Evolutionary conservation across 2,329 filamentous ascomycete species (phyloP).

Genomic region (Xylaria sp.): DNA sequence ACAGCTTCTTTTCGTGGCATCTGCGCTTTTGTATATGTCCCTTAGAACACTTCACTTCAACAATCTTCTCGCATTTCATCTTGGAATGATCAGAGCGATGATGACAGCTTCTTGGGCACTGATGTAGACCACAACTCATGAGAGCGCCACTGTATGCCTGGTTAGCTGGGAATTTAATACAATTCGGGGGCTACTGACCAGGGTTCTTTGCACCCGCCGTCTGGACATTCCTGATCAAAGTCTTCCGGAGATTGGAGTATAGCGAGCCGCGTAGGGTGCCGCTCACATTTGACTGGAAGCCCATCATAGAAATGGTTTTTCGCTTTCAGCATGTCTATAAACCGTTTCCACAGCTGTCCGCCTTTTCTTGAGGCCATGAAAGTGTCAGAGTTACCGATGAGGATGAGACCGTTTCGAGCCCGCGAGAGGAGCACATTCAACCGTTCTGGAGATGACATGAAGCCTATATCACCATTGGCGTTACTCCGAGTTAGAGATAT

Average conservation of each 20-base stretch:
- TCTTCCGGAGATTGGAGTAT: constrained; percentile 27
- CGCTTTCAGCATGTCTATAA: constrained; percentile 62
- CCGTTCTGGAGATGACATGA: constrained; percentile 68
- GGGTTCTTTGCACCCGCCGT: constrained; percentile 34
- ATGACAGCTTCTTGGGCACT: constrained; percentile 67
- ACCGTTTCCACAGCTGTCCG: constrained; percentile 59
- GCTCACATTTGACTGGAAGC: constrained; percentile 32
- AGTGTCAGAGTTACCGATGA: constrained; percentile 72
- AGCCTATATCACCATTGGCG: constrained; percentile 67
- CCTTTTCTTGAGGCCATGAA: constrained; percentile 63
- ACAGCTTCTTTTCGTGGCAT: constrained; percentile 10
- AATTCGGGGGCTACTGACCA: constrained; percentile 17
- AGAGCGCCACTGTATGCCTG: not conserved
- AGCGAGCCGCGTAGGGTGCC: constrained; percentile 33
- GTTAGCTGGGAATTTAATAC: not conserved
- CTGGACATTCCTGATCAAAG: constrained; percentile 33
- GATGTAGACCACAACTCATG: constrained; percentile 60
- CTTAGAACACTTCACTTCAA: constrained; percentile 8
- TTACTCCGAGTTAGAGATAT: constrained; percentile 73
- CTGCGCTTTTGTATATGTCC: constrained; percentile 7
- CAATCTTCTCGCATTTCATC: constrained; percentile 49
- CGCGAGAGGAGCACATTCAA: constrained; percentile 74
- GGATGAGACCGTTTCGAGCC: constrained; percentile 67
- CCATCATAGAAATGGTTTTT: constrained; percentile 52
- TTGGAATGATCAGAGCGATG: constrained; percentile 61